Evolutionary conservation across 306 rosid genomes (phyloP), one percentile per base, ranked within the genome.

Genomic region (Medicago truncatula): DNA sequence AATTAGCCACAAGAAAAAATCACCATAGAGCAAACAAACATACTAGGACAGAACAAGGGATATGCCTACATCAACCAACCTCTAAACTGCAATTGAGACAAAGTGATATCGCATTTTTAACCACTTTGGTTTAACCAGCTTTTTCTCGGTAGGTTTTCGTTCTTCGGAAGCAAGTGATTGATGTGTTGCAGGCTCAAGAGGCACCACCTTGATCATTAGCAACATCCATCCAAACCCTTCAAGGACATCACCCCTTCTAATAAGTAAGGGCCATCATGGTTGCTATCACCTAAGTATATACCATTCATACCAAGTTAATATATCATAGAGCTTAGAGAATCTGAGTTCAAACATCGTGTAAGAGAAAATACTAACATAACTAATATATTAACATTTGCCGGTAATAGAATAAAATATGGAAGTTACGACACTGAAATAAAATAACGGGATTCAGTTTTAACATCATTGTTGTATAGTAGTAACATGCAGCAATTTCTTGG

Each of bases 71-170:
- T 47, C 53, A 76, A 65, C 43, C 53, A 68, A 18, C 56, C 39
- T 5, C 4, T 11, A 16, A 17, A 74, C 53, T 61, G 47, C 43
- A 18, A 9, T 39, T 39, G 6, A 9, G 20, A 2, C 2, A 10
- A 61, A 28, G 68, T 67, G 80, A 21, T 34, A 67, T 91, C 87
- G 88, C 92, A 89, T 65, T 85, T 84, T 91, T 74, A 93, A 86
- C 98, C 98, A 89, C 84, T 89, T 93, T 3, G 98, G 98, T 80
- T 93, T 93, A 44, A 83, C 86, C 63, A 86, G 31, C 79, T 91
- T 91, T 57, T 89, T 93, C 46, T 77, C 93, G 2, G 88, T 73
- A 3, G 96, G 86, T 87, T 88, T 93, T 4, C 85, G 79, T 72
- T 89, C 92, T 87, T 83, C 86, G 20, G 86, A 87, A 31, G 80